Evolutionary conservation across 768 basidiomycete species (phyloP), one percentile per base, ranked within the genome.

Genomic region (Nevesoporus exiguus): DNA sequence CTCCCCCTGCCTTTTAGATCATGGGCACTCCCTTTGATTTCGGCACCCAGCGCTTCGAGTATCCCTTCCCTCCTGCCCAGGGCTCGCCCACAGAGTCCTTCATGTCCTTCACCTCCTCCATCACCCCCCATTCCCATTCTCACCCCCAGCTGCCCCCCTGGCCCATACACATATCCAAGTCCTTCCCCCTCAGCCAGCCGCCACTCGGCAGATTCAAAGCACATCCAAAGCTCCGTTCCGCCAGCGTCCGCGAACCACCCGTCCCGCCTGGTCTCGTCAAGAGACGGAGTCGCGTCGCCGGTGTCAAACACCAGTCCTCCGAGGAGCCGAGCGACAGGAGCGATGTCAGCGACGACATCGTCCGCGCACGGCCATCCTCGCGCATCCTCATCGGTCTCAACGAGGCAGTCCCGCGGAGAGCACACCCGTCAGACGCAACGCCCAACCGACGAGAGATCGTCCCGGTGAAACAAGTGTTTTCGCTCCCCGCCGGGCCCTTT

Each of bases 1-100:
- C 7, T 10, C 24, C 15, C 15, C 17, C n/a, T 17, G n/a, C 17
- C 24, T n/a, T 3, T 37, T 49, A 70, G 69, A 71, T 70, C 51
- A 65, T 71, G 55, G 60, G 69, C 45, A 70, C 69, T 0, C 69
- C 69, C 9, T 70, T 70, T 49, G 69, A 71, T 63, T 61, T 68
- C 40, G 70, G 69, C 37, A 57, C 69, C 21, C 68, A 55, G 19
- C 69, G 66, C 25, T 70, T 68, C 59, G 69, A 70, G 47, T 70
- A 70, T 42, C 69, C 69, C 0, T 70, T 70, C 44, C 69, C 69
- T 51, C 48, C 60, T 13, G 52, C 66, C 41, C 70, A 70, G 61
- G 61, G 58, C 52, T 61, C 70, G 0, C 64, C 69, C 9, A 65
- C 61, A 6, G 69, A 70, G 55, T 51, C 59, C 0, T 68, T 66